Conservation (phyloP, 2,329 filamentous ascomycete species). For the Karstenula rhodostoma region DNA sequence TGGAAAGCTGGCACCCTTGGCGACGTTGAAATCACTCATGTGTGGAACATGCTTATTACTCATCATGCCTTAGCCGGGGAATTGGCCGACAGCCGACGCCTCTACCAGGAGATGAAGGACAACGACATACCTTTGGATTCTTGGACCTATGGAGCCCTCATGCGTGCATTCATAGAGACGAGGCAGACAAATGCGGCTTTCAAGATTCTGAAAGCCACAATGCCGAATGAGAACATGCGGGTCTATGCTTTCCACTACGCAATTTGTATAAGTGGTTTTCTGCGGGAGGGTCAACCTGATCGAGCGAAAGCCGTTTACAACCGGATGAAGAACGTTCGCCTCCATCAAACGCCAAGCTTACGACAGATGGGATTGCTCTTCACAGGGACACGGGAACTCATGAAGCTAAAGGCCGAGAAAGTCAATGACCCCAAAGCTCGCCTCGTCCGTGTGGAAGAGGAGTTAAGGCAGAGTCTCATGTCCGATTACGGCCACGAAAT, state of each 20-base stretch:
- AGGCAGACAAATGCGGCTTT: slow-evolving; percentile 64
- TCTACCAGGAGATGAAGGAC: slow-evolving; percentile 64
- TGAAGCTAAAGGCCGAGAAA: slow-evolving; percentile 23
- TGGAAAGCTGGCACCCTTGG: slow-evolving; percentile 48
- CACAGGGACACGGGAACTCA: slow-evolving; percentile 32
- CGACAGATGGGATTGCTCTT: slow-evolving; percentile 50
- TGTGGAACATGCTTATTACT: slow-evolving; percentile 82
- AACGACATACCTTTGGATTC: slow-evolving; percentile 61
- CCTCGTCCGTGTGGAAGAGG: slow-evolving; percentile 35
- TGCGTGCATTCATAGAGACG: slow-evolving; percentile 63
- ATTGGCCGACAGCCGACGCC: slow-evolving; percentile 60
- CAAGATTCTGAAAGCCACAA: slow-evolving; percentile 60
- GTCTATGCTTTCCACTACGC: slow-evolving; percentile 62
- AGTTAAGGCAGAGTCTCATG: slow-evolving; percentile 37
- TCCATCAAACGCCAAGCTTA: slow-evolving; percentile 54
- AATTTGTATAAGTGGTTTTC: slow-evolving; percentile 61
- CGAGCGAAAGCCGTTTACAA: slow-evolving; percentile 61
- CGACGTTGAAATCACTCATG: slow-evolving; percentile 62
- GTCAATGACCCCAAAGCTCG: slow-evolving; percentile 26
- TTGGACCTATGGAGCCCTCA: slow-evolving; percentile 68
- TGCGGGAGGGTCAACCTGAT: slow-evolving; percentile 50
- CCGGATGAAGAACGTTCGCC: slow-evolving; percentile 50
- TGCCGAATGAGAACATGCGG: slow-evolving; percentile 56
- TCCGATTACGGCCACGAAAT: slow-evolving; percentile 38
- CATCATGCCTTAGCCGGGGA: slow-evolving; percentile 73